phyloP scores from a whole-genome alignment of 2,329 filamentous ascomycete genomes.

The Pyrenochaeta sp. region DNA sequence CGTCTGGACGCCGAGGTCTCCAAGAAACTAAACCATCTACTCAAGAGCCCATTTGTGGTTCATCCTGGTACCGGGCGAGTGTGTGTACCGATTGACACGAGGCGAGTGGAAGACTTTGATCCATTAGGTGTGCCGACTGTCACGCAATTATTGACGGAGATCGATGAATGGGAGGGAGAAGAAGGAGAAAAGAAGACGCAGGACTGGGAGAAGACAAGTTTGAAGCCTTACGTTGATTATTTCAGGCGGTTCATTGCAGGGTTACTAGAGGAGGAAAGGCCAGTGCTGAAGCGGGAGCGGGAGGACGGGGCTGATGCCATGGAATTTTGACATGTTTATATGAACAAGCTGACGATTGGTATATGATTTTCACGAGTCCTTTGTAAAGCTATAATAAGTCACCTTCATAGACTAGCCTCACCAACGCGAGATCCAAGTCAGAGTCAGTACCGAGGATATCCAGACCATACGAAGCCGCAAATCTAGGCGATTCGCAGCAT shows the following conservation, averaged over 20 bases:
- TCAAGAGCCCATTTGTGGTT: conserved; percentile 96
- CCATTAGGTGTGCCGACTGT: conserved; percentile 90
- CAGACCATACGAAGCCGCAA: no score
- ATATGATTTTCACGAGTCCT: background rate
- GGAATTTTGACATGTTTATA: conserved; percentile 65
- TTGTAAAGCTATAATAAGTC: background rate
- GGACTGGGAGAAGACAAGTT: conserved; percentile 96
- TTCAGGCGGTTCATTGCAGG: conserved; percentile 83
- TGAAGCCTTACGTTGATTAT: conserved; percentile 91
- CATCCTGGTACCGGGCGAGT: conserved; percentile 94
- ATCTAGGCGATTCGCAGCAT: no score
- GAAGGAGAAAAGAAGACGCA: conserved; percentile 63
- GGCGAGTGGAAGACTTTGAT: conserved; percentile 80
- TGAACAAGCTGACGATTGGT: background rate
- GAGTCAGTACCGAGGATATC: no score
- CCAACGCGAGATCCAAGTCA: no score
- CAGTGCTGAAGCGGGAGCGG: conserved; percentile 60
- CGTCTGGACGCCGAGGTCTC: conserved; percentile 96
- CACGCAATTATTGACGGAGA: conserved; percentile 80
- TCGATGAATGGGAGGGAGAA: conserved; percentile 77
- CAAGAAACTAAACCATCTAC: conserved; percentile 97
- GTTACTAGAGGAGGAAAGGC: conserved; percentile 77
- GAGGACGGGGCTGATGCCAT: conserved; percentile 66
- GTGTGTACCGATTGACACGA: conserved; percentile 90
- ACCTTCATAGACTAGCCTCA: no score